These are phyloP conservation scores for Solanum habrochaites DNA, from an alignment of 257 asterid species.

Conservation along the genomic window DNA sequence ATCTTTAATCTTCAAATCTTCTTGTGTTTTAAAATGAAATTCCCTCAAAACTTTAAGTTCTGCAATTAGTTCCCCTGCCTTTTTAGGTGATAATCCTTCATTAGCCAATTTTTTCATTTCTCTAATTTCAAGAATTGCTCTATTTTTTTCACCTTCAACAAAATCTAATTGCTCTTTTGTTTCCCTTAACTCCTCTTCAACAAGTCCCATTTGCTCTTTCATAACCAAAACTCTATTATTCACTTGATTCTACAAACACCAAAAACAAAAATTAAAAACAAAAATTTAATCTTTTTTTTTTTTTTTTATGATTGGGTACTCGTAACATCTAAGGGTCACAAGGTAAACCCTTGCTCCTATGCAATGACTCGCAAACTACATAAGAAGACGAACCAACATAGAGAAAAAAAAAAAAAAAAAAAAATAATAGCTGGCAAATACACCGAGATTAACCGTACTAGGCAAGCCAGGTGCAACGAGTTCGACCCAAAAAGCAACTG, in stretches of 20 bases:
- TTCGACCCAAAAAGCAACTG: not conserved
- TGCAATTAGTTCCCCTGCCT: not conserved
- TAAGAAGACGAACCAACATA: too few species aligned
- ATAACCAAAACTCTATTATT: constrained; percentile 15
- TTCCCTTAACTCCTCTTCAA: constrained; percentile 45
- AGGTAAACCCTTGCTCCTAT: rapidly evolving
- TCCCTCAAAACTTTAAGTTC: constrained; percentile 28
- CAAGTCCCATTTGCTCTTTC: constrained; percentile 37
- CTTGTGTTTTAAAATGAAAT: constrained; percentile 12
- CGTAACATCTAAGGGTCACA: not conserved
- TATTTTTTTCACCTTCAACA: constrained; percentile 23
- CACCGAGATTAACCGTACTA: not conserved
- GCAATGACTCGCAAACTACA: not conserved
- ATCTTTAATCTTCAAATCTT: constrained; percentile 33
- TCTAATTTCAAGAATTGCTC: constrained; percentile 25
- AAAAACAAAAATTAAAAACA: not conserved
- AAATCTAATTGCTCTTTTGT: constrained; percentile 27
- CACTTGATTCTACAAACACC: constrained; percentile 15
- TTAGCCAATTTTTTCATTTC: constrained; percentile 18
- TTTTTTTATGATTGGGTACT: not conserved
- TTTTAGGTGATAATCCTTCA: not conserved
- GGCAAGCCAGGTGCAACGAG: not conserved
- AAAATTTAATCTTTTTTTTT: not conserved
- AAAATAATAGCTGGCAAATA: not conserved
- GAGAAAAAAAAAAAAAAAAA: too few species aligned